A percentile compares a stretch with the other conserved stretches of the same genome.
Evolutionary conservation across 2,329 filamentous ascomycete genomes (phyloP).

Genomic region (Fusarium pseudograminearum): DNA sequence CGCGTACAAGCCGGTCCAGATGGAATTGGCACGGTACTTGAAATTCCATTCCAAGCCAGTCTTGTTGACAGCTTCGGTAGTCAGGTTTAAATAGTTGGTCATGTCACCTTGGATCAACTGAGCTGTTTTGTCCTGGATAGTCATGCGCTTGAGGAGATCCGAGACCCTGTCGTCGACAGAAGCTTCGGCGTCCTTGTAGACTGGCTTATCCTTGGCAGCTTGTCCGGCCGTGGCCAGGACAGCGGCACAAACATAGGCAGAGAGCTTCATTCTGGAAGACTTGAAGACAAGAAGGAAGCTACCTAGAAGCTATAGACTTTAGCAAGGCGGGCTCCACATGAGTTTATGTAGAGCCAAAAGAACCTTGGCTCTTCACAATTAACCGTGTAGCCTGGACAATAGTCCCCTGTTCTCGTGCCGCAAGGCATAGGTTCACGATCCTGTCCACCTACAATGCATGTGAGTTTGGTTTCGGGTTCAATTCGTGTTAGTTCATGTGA

Average conservation of each 20-base stretch:
- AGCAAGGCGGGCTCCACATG: constrained; percentile 17
- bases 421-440: constrained; percentile 1
- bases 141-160: constrained; percentile 79
- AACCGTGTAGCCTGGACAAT: constrained; percentile 28
- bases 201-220: constrained; percentile 50
- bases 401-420: constrained; percentile 2
- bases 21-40: constrained; percentile 72
- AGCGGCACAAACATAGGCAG: constrained; percentile 40
- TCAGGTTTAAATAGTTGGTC: constrained; percentile 78
- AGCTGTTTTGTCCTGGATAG: constrained; percentile 77
- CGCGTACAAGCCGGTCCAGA: constrained; percentile 78
- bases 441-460: constrained; percentile 11
- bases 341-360: constrained; percentile 25
- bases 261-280: constrained; percentile 49
- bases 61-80: constrained; percentile 73
- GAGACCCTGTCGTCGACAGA: constrained; percentile 72
- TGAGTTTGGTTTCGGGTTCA: constrained; percentile 1
- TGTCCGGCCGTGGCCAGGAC: constrained; percentile 42
- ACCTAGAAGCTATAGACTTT: not conserved
- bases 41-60: constrained; percentile 76
- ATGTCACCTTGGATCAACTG: constrained; percentile 79
- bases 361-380: constrained; percentile 30
- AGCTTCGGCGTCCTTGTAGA: constrained; percentile 74
- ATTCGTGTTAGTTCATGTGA: not conserved
- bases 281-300: constrained; percentile 18